These are phyloP conservation scores for carrot (Daucus carota) DNA, from an alignment of 129 eudicot genomes.

Conservation along the genomic window DNA sequence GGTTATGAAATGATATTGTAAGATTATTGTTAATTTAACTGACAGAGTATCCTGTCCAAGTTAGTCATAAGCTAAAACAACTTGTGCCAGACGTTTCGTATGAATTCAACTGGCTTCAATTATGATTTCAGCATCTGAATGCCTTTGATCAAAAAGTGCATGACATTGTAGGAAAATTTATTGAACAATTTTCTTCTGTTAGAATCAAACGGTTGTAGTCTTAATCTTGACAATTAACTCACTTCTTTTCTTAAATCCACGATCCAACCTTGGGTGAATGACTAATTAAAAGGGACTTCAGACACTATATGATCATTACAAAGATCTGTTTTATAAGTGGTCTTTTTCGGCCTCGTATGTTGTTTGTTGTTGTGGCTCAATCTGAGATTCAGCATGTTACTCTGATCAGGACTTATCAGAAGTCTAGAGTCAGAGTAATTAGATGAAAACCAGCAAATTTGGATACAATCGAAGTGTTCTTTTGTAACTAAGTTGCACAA, in stretches of 20 bases:
- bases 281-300: background rate
- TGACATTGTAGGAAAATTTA: background rate
- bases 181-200: background rate
- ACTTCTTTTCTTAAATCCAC: conserved; percentile 10
- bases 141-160: background rate
- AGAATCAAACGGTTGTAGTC: background rate
- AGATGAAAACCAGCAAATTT: conserved; percentile 8
- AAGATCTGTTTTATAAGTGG: background rate
- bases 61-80: background rate
- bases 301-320: background rate
- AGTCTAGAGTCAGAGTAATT: background rate
- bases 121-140: background rate
- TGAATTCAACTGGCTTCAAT: background rate
- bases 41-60: background rate
- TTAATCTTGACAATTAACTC: conserved; percentile 11
- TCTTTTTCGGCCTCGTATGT: background rate
- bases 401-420: background rate
- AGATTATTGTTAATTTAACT: background rate
- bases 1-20: background rate
- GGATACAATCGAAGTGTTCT: conserved; percentile 13
- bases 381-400: conserved; percentile 7
- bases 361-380: conserved; percentile 3
- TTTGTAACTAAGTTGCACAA: conserved; percentile 29
- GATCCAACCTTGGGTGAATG: background rate
- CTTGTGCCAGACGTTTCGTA: background rate